Evolutionary conservation across 73 alveolate genomes (phyloP).

Genomic region (Paramecium sexaurelia): DNA sequence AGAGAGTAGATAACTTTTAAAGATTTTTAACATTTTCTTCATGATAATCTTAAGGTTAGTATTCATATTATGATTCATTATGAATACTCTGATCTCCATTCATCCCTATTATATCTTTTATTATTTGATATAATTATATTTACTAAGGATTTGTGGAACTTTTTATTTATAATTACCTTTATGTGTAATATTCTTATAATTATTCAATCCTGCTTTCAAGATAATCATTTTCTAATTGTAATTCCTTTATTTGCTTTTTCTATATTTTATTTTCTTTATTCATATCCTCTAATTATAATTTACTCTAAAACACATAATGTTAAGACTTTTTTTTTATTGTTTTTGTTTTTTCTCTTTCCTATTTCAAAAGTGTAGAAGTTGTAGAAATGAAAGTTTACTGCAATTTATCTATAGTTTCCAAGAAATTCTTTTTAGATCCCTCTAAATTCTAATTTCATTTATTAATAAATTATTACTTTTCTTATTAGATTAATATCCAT

Average conservation of each 20-base stretch:
- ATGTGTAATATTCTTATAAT: conserved; percentile 19
- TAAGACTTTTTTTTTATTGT: conserved; percentile 24
- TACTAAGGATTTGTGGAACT: not conserved
- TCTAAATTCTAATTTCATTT: not conserved
- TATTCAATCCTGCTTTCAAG: conserved; percentile 9
- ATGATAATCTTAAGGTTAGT: not conserved
- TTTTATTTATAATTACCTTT: not conserved
- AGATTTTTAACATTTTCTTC: not conserved
- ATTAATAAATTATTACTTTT: not conserved
- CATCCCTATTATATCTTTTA: conserved; percentile 1
- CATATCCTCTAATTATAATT: conserved; percentile 10
- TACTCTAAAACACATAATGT: conserved; percentile 1
- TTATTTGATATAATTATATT: not conserved
- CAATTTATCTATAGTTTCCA: conserved; percentile 2
- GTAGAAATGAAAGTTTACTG: not conserved
- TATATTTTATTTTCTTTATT: not conserved
- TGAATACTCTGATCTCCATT: conserved; percentile 36
- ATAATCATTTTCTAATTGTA: conserved; percentile 6
- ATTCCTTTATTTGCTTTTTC: not conserved
- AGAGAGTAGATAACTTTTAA: not conserved
- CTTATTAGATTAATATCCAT: conserved; percentile 19
- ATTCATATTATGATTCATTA: conserved; percentile 40
- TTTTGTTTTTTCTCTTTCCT: conserved; percentile 10
- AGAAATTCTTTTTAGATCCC: not conserved
- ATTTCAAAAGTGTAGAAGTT: not conserved